Evolutionary conservation across 306 rosid species (phyloP), one percentile per base, ranked within the genome.

Genomic region (Purshia tridentata): DNA sequence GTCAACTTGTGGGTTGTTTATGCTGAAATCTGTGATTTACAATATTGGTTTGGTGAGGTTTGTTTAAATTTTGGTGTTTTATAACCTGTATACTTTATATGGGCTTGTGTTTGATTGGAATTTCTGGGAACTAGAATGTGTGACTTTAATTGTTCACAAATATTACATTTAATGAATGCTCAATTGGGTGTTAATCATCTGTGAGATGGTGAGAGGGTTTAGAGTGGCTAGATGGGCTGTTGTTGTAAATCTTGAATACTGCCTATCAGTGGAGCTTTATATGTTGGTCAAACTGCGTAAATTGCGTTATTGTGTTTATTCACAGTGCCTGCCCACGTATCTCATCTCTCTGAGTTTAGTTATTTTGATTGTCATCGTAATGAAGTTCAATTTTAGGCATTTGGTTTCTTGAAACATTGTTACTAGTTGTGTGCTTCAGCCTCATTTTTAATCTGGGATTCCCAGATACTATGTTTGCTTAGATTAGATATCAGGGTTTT

Each of bases 31-130:
- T 5, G 41, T 40, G 55, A 22, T 44, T 71, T 46, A 1, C 44
- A 45, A 42, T 56, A 55, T 56, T 29, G 66, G 65, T 54, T 70
- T 55, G 29, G 20, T 70, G 52, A 16, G 54, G 20, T 55, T 55
- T 20, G 54, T 20, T 20, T n/a, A 55, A 70, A 42, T 7, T 54
- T 70, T 15, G 75, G 22, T 55, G 75, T 22, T 70, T 55, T 70
- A n/a, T 53, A 14, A 8, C 2, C 14, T 42, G 3, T 10, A 10
- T 42, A n/a, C 7, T 56, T 56, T 10, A 22, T 22, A 9, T 56
- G 62, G 15, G 14, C 15, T 8, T 12, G 15, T 9, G 8, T 12
- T 67, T 15, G 2, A 14, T 44, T 71, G 20, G 7, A 13, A 0
- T 66, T 42, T 51, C 11, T 16, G 45, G 55, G 47, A 16, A 45